Evolutionary conservation across 768 basidiomycete genomes (phyloP).

Genomic region (Rhodotorula paludigena): DNA sequence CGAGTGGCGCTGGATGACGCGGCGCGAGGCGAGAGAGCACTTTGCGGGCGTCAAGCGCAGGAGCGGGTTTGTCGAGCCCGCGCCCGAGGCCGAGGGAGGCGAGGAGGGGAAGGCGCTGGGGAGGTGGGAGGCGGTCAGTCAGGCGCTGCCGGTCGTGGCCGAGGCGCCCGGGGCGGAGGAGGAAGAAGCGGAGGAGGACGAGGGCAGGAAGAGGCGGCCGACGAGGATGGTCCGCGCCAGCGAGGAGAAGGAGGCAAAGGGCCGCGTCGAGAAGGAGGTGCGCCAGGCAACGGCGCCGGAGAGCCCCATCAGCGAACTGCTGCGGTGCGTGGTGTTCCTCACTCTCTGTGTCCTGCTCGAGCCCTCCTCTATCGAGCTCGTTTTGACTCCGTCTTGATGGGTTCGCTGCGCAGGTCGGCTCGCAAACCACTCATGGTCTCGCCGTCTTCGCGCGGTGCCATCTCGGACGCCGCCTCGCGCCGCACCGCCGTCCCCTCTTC

Average conservation of each 20-base stretch:
- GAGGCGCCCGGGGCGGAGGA: constrained; percentile 20
- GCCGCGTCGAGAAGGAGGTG: constrained; percentile 77
- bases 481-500: neutral
- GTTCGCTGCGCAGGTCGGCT: constrained; percentile 37
- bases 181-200: neutral
- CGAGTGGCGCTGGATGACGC: constrained; percentile 29
- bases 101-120: neutral
- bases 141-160: constrained; percentile 57
- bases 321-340: constrained; percentile 50
- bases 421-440: constrained; percentile 44
- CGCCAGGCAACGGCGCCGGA: constrained; percentile 91
- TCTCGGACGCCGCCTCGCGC: constrained; percentile 5
- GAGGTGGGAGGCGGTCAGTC: constrained; percentile 38
- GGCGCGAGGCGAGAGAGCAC: constrained; percentile 24
- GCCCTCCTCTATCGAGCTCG: neutral
- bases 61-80: constrained; percentile 24
- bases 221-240: constrained; percentile 10
- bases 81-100: neutral
- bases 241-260: constrained; percentile 39
- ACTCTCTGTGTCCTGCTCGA: neutral
- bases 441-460: constrained; percentile 26
- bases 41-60: constrained; percentile 17
- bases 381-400: too few species aligned
- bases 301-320: constrained; percentile 83
- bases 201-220: neutral